These are phyloP conservation scores for Leptographium radiaticola DNA, from an alignment of 2,329 filamentous ascomycete species.

Conservation along the genomic window DNA sequence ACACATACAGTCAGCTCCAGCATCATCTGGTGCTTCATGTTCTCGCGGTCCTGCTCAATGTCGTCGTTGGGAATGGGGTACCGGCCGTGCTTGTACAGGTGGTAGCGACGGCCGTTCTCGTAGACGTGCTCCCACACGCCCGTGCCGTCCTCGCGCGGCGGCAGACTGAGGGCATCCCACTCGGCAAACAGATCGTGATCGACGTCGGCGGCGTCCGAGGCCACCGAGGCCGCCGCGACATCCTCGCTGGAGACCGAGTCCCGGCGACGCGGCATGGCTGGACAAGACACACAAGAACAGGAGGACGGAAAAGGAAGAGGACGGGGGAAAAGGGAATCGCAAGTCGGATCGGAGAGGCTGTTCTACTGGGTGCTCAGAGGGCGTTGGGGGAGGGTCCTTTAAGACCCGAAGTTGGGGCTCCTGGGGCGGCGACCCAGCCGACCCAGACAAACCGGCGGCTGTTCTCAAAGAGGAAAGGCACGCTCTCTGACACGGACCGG, in stretches of 20 bases:
- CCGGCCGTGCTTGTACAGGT: constrained; percentile 27
- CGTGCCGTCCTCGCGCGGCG: not conserved
- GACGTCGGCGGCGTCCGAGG: not conserved
- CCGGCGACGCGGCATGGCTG: no score
- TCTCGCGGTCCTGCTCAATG: constrained; percentile 30
- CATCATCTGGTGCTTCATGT: constrained; percentile 31
- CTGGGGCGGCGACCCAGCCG: not conserved
- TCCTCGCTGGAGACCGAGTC: not conserved
- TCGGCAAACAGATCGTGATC: constrained; percentile 6
- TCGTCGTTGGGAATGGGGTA: constrained; percentile 35
- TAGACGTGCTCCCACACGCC: constrained; percentile 11
- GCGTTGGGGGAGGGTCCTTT: no score
- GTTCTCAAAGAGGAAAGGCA: not conserved
- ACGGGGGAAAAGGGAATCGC: no score
- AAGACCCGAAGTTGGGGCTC: no score
- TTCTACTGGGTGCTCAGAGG: no score
- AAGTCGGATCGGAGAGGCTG: no score
- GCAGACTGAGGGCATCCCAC: constrained; percentile 8
- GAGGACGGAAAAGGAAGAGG: no score
- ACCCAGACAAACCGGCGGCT: not conserved
- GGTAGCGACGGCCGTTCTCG: constrained; percentile 20
- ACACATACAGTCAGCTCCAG: constrained; percentile 26
- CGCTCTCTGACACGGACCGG: not conserved
- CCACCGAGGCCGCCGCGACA: not conserved
- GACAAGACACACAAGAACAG: no score